Evolutionary conservation across 1,139 yeast species (phyloP).

Genomic region (Blastobotrys malaysiensis): DNA sequence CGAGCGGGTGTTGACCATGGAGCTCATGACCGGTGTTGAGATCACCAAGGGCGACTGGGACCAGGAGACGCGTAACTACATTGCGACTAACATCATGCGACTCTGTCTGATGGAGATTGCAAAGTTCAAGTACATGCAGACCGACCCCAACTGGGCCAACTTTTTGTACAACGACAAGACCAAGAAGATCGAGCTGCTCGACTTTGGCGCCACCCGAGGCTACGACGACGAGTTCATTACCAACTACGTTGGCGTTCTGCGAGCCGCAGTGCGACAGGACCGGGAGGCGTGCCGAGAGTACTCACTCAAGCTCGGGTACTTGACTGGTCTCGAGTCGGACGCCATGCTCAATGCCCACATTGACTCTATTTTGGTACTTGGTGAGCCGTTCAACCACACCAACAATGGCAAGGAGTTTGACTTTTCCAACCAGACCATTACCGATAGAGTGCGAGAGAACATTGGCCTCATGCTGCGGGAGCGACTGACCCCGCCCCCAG

Average conservation of each 20-base stretch:
- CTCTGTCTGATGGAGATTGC: constrained; percentile 82
- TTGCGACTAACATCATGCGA: constrained; percentile 82
- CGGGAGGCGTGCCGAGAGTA: constrained; percentile 56
- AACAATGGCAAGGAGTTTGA: constrained; percentile 52
- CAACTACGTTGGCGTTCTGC: constrained; percentile 64
- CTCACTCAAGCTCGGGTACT: constrained; percentile 74
- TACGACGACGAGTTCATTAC: constrained; percentile 61
- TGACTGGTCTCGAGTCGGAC: constrained; percentile 84
- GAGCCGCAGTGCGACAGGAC: constrained; percentile 73
- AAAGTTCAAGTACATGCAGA: constrained; percentile 86
- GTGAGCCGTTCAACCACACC: constrained; percentile 74
- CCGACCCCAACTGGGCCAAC: constrained; percentile 99
- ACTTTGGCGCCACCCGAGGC: constrained; percentile 92
- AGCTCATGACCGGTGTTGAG: constrained; percentile 75
- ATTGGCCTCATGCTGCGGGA: constrained; percentile 86
- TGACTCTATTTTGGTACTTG: constrained; percentile 82
- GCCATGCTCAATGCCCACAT: constrained; percentile 90
- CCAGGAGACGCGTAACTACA: constrained; percentile 71
- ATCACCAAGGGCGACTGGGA: constrained; percentile 72
- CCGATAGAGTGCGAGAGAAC: constrained; percentile 83
- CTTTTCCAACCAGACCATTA: constrained; percentile 80
- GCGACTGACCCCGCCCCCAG: constrained; percentile 95
- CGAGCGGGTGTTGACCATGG: constrained; percentile 84
- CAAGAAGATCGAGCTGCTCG: constrained; percentile 71
- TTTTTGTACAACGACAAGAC: constrained; percentile 71